Base-by-base conservation (phyloP, 1,284 basidiomycete genomes). In the Irpex sp. region DNA sequence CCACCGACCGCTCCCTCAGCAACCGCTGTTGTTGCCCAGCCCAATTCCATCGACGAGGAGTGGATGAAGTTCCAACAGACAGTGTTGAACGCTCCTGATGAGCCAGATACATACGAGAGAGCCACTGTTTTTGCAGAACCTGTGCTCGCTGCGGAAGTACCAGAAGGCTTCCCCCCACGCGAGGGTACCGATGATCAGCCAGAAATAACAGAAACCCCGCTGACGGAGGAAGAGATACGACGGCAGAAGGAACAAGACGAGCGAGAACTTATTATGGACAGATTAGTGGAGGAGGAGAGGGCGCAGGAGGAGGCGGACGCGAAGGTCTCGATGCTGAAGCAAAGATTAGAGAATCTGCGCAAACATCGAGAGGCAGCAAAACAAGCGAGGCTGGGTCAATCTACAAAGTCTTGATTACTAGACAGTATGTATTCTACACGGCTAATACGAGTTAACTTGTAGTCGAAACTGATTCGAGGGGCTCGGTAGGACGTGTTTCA, bases 301-400 rank as follows among this genome's bases (percentile, higher is more conserved):
- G 88, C 86, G 26, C 91, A 93, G 77, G 92, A 93, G 72, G 91
- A 93, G 72, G 92, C 90, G 13, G 92, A 93, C 72, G 86, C 86
- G 77, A 85, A 85, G 63, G 91, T 93, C 3, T 73, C 74, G 9
- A 68, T 81, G 55, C 80, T 93, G 76, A 92, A 88, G 76, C 83
- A 77, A 44, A 81, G 81, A 68, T 71, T 93, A 47, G 88, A 89
- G 60, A 80, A 83, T 4, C 73, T 92, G 68, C 85, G 83, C 70
- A 79, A 79, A 72, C 83, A 79, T 72, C 78, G 88, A 54, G 81
- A 82, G 69, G 78, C 77, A 26, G 78, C 77, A 54, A 73, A 71
- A 62, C 66, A 70, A 11, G 67, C 58, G 58, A 72, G 75, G 63
- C 69, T 71, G 67, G 66, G 62, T 58, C 38, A n/a, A 57, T 56